Evolutionary conservation across 2,329 filamentous ascomycete species (phyloP).

Genomic region (Alternaria triticimaculans): DNA sequence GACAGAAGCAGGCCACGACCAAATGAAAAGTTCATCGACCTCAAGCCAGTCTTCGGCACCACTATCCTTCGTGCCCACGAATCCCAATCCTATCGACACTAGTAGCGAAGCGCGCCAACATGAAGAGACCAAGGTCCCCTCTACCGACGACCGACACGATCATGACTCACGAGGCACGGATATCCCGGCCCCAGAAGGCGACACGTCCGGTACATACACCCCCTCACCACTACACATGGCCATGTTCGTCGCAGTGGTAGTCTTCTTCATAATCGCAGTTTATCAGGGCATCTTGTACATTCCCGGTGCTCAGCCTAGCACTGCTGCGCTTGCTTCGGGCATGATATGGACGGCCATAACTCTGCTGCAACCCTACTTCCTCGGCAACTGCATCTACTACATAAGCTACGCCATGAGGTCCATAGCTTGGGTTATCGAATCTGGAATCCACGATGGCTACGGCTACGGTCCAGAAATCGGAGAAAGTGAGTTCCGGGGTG

Average conservation of each 20-base stretch:
- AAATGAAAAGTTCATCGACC: too few relatives aligned
- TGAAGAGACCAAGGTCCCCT: background rate
- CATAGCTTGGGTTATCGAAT: background rate
- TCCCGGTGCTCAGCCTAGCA: background rate
- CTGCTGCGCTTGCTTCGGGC: background rate
- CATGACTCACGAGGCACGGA: background rate
- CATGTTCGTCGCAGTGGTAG: background rate
- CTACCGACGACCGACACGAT: background rate
- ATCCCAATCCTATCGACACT: background rate
- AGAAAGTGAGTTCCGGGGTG: too few relatives aligned
- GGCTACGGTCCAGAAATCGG: too few relatives aligned
- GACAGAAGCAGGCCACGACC: background rate
- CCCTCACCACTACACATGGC: background rate
- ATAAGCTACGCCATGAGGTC: accelerated
- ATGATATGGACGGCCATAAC: background rate
- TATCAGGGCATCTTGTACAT: background rate
- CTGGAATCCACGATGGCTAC: too few relatives aligned
- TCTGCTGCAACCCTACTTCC: background rate
- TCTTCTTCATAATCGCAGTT: background rate
- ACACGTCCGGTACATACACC: background rate
- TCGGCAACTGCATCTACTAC: background rate
- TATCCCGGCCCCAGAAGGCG: background rate
- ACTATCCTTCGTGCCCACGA: background rate
- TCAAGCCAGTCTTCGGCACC: background rate
- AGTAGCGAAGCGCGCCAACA: background rate